A percentile compares a stretch with the other conserved stretches of the same genome.
Evolutionary conservation across 768 basidiomycete species (phyloP).

Genomic region (Panaeolus papilionaceus): DNA sequence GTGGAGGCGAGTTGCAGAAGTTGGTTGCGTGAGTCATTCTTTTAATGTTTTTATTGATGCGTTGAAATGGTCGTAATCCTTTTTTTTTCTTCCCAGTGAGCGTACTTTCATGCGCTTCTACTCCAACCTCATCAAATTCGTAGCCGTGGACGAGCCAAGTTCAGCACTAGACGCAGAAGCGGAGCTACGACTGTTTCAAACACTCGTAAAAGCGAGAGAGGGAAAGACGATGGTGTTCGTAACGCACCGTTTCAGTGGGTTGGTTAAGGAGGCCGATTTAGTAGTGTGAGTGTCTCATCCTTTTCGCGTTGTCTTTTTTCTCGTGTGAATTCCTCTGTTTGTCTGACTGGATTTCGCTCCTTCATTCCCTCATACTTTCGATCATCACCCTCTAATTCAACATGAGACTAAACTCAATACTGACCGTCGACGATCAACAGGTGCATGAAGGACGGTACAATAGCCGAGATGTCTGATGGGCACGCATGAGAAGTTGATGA

Average conservation of each 20-base stretch:
- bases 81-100: conserved; percentile 39
- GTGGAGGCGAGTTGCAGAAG: conserved; percentile 56
- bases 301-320: conserved; percentile 4
- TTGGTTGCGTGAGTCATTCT: conserved; percentile 49
- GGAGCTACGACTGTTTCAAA: conserved; percentile 53
- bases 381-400: no score
- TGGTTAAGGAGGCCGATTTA: conserved; percentile 55
- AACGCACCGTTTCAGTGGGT: conserved; percentile 59
- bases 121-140: conserved; percentile 47
- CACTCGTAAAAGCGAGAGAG: conserved; percentile 40
- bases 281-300: conserved; percentile 52
- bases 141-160: conserved; percentile 65
- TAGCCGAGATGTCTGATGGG: no score
- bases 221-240: conserved; percentile 65
- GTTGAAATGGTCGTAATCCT: no score
- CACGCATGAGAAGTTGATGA: no score
- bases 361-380: no score
- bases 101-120: conserved; percentile 52
- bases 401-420: no score
- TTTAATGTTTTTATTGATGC: no score
- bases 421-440: no score
- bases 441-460: no score
- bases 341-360: no score
- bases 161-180: conserved; percentile 61
- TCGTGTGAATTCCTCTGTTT: no score